Evolutionary conservation across 805 yeast genomes (phyloP).

Genomic region (Cyberlindnera veronae): DNA sequence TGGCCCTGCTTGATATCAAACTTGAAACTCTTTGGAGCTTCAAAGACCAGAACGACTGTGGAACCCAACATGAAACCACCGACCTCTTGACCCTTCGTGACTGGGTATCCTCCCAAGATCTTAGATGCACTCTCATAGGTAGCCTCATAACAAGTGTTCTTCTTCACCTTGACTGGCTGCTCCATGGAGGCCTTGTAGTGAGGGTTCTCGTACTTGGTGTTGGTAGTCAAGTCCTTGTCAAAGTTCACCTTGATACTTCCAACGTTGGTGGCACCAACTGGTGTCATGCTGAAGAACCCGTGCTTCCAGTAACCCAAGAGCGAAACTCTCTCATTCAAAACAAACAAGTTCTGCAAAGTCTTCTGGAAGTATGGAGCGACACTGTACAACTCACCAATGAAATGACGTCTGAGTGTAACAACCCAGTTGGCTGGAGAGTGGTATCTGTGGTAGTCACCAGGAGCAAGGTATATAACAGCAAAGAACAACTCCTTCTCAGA

Average conservation of each 20-base stretch:
- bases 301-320: constrained; percentile 93
- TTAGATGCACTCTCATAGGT: constrained; percentile 79
- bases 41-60: constrained; percentile 95
- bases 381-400: constrained; percentile 90
- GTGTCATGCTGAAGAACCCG: constrained; percentile 98
- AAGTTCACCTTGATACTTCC: constrained; percentile 92
- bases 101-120: constrained; percentile 80
- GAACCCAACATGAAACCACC: constrained; percentile 97
- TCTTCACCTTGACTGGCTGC: constrained; percentile 43
- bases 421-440: constrained; percentile 98
- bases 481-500: constrained; percentile 64
- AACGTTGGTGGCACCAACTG: constrained; percentile 98
- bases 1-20: constrained; percentile 72
- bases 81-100: constrained; percentile 88
- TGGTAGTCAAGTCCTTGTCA: constrained; percentile 86
- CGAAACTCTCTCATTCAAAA: constrained; percentile 93
- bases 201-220: constrained; percentile 57
- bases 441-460: constrained; percentile 97
- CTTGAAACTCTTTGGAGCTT: constrained; percentile 81
- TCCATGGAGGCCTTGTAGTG: constrained; percentile 20
- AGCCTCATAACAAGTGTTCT: constrained; percentile 90
- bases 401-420: constrained; percentile 86
- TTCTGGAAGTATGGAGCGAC: constrained; percentile 96
- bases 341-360: constrained; percentile 80
- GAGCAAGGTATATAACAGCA: constrained; percentile 92